Evolutionary conservation across 768 basidiomycete genomes (phyloP), one percentile per base, ranked within the genome.

Genomic region (Phlebiopsis gigantea): DNA sequence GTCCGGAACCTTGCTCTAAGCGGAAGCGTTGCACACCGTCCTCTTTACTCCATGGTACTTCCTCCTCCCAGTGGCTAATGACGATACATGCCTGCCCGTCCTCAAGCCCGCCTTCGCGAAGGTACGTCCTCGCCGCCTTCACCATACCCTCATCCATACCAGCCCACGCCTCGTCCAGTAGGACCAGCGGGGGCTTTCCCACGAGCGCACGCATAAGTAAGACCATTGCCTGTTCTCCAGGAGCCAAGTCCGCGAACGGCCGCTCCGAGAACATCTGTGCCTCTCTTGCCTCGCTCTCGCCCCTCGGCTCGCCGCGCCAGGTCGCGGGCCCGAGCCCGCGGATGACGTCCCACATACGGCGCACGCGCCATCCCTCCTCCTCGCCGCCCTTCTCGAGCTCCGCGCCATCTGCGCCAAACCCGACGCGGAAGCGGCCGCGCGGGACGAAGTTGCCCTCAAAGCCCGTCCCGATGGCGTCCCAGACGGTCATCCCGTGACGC

Each of bases 161-260:
- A 22, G 89, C 85, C 82, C 91, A 94, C 8, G 87, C 90, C 68
- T 99, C 96, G 65, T 99, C 96, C 42, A 98, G 72, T 9, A 98
- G 75, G 6, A 98, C 76, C 31, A 99, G 67, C 53, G 79, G 80
- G 2, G 90, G 88, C 14, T 76, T 73, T 15, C 81, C 81, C 7
- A 95, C 92, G 30, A 97, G 73, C 25, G 94, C 90, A 17, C 94
- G 83, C 79, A 95, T 84, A 43, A 98, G 77, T 31, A 98, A 73
- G n/a, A 93, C 82, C 44, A 95, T 70, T 44, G 85, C 79, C 71
- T 96, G 95, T 65, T 90, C 88, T 0, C 85, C 87, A 0, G 82
- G 76, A 0, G 87, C 76, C 6, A 95, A 76, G 41, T 79, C 77
- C 0, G 81, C 77, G 65, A 98, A 97, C 1, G 68, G 64, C 10